Evolutionary conservation across 495 filamentous ascomycete genomes (phyloP), one percentile per base, ranked within the genome.

Genomic region (Margaritispora aquatica): DNA sequence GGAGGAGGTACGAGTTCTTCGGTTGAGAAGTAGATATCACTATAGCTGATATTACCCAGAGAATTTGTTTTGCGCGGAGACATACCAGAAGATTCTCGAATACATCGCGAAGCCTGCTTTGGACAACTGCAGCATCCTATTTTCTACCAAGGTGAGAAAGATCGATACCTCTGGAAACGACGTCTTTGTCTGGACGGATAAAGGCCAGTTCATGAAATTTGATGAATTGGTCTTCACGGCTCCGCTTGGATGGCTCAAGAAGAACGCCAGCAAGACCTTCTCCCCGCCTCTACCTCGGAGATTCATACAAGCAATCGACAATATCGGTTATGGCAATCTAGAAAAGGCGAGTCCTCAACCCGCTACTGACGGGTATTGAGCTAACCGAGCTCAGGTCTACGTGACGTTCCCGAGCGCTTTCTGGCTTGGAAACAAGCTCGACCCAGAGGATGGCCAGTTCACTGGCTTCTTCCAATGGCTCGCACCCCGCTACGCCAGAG

Each of bases 231-330:
- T 98, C 8, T 74, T 95, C 36, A 96, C 94, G 13, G 76, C 81
- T 15, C 94, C 94, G 0, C 77, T 98, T 0, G 94, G 94, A 55
- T 97, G 90, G 85, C 77, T 98, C 2, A 94, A 97, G 68, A 77
- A 76, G 49, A 88, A 96, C 65, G 38, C 38, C 17, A 74, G 81
- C 13, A 65, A 78, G 4, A 81, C 82, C 21, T 97, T 98, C 68
- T 68, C 68, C 1, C 94, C 94, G 4, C 61, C 74, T 4, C 77
- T 97, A 8, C 89, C 91, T 1, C 60, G 70, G 0, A 80, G 84
- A 10, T 74, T 98, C 15, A 65, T 70, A 22, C 74, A 83, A 62
- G 90, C 91, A 10, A 95, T 98, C 66, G 70, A 81, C 46, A 81
- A 77, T 56, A 86, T 96, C 61, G 87, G 88, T 44, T 97, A 96